Conservation (phyloP, 2,329 filamentous ascomycete species). For the Fusarium avenaceum region DNA sequence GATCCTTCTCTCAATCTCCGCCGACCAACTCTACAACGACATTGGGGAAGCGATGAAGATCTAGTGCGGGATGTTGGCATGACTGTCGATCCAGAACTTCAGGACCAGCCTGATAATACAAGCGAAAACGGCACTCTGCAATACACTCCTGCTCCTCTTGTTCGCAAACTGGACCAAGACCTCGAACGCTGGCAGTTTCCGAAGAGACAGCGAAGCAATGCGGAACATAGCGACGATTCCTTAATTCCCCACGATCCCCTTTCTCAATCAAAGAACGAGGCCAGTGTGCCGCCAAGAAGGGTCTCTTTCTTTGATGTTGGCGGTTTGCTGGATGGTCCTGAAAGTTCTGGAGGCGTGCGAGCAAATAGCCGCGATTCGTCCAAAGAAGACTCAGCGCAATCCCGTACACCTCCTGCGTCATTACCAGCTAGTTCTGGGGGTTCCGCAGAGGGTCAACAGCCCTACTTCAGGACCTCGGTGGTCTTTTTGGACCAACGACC, state of each 20-base stretch:
- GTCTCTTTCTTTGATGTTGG: slow-evolving; percentile 91
- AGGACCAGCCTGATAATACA: slow-evolving; percentile 53
- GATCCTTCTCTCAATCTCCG: slow-evolving; percentile 59
- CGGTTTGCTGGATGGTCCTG: slow-evolving; percentile 73
- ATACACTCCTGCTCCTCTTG: slow-evolving; percentile 56
- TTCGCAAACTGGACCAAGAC: slow-evolving; percentile 51
- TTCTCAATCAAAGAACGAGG: slow-evolving; percentile 46
- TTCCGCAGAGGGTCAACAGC: slow-evolving; percentile 68
- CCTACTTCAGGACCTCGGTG: slow-evolving; percentile 70
- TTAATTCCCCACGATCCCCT: slow-evolving; percentile 56
- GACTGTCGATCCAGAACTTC: slow-evolving; percentile 68
- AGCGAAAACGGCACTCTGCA: slow-evolving; percentile 50
- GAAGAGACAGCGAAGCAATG: slow-evolving; percentile 54
- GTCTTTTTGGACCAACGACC: slow-evolving; percentile 62
- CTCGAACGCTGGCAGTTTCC: slow-evolving; percentile 65
- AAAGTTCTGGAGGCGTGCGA: slow-evolving; percentile 52
- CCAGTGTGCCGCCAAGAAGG: slow-evolving; percentile 49
- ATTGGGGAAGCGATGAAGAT: slow-evolving; percentile 93
- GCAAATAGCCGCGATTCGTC: slow-evolving; percentile 60
- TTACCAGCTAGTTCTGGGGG: slow-evolving; percentile 61
- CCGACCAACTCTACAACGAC: slow-evolving; percentile 68
- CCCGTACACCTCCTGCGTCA: slow-evolving; percentile 57
- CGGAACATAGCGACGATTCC: slow-evolving; percentile 62
- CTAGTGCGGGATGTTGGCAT: slow-evolving; percentile 85
- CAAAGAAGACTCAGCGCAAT: slow-evolving; percentile 55